Evolutionary conservation across 768 basidiomycete genomes (phyloP), one percentile per base, ranked within the genome.

Genomic region (Pulveroboletus ravenelii): DNA sequence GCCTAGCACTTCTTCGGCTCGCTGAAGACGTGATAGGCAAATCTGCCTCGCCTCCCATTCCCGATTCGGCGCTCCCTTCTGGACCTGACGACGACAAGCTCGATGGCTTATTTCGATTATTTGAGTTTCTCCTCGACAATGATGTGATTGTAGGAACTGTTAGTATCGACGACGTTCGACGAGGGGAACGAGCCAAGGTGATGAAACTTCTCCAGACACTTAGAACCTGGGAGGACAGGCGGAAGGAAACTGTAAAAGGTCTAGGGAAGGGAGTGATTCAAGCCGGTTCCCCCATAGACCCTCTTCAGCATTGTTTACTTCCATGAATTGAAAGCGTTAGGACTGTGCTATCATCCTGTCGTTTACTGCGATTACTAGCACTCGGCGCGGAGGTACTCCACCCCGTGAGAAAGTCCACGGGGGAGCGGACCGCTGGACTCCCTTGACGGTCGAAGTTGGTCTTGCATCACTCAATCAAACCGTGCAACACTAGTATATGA

Each of bases 111-210:
- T 93, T 95, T 73, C 76, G 79, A 52, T 72, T 94, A 49, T 95
- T 95, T 69, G 93, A 95, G 68, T 93, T 91, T 69, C 70, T 96
- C 49, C 78, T 96, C 41, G 92, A 94, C 58, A 89, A 92, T 53
- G 92, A 93, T 45, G 84, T 94, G 50, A 87, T 87, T 70, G 88
- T 95, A 74, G 93, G 89, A 10, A 82, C 84, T 54, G 85, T 97
- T 29, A 93, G 88, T 60, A 93, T 97, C 70, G 94, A 95, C 62
- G 95, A 98, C 67, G 77, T 98, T 30, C 77, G 90, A 43, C 80
- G 81, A 53, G 89, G 88, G 30, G 88, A 87, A 63, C 74, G 82
- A 39, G 85, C 87, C 39, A 93, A 91, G 73, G 81, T 95, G 53
- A 58, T 85, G 5, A 85, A 92, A 65, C 34, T 35, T n/a, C 34